These are phyloP conservation scores for Globomyces sp. DNA, from an alignment of 371 early-diverging fungal species.

Conservation along the genomic window DNA sequence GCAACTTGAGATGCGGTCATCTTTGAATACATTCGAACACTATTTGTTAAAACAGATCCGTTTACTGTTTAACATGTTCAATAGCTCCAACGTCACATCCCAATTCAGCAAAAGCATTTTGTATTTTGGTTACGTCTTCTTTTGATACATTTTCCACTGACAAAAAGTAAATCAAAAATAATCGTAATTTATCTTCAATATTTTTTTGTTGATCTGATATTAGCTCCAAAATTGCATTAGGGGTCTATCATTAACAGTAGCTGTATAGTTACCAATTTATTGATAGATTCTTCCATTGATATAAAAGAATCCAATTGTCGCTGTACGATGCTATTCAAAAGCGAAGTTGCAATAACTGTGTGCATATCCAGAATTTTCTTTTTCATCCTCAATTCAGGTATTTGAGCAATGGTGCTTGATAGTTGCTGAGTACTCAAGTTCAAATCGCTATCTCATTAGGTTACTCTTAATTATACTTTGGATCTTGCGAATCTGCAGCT, in stretches of 20 bases:
- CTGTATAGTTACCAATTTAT: conserved; percentile 32
- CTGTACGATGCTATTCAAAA: conserved; percentile 90
- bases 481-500: conserved; percentile 79
- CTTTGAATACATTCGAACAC: conserved; percentile 63
- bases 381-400: conserved; percentile 95
- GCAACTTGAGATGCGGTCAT: conserved; percentile 37
- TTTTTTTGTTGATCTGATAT: conserved; percentile 75
- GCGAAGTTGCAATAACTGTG: conserved; percentile 94
- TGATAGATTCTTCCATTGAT: conserved; percentile 80
- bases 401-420: conserved; percentile 85
- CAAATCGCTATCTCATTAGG: neutral
- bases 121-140: conserved; percentile 79
- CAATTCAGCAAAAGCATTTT: conserved; percentile 70
- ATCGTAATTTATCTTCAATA: conserved; percentile 86
- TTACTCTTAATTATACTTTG: conserved; percentile 46
- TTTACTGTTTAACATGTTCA: conserved; percentile 75
- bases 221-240: conserved; percentile 74
- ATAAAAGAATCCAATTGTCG: conserved; percentile 95
- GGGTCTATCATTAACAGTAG: conserved; percentile 49
- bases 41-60: conserved; percentile 20
- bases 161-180: conserved; percentile 85
- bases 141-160: conserved; percentile 66
- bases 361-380: conserved; percentile 97
- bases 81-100: conserved; percentile 75
- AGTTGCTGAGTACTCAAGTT: conserved; percentile 32